Base-by-base conservation (phyloP, 2,329 filamentous ascomycete species). In the Byssothecium circinans region DNA sequence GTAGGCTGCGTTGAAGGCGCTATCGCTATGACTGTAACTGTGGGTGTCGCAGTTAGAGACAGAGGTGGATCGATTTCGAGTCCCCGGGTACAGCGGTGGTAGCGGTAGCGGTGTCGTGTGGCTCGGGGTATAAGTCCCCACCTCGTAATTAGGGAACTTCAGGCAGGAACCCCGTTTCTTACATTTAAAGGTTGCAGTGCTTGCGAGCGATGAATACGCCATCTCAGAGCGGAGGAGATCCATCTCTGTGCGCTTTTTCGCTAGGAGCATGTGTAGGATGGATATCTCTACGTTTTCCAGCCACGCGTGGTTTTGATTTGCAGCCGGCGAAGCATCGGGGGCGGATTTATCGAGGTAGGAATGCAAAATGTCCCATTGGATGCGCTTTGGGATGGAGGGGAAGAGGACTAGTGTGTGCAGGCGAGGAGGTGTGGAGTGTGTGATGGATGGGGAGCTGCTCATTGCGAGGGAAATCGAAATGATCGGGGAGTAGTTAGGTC, bases 241-340 rank as follows among this genome's bases (percentile, higher is more conserved):
- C 25, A 51, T 25, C 30, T 54, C 47, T 8, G 45, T 43, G 20
- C 32, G 38, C 22, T 52, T 45, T 33, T 56, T 56, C 3, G 39
- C 45, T 5, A 54, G 38, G 18, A 45, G 35, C 22, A 43, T 47
- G 32, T 52, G 37, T 4, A 60, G 38, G 4, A 56, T 27, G 14
- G 34, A n/a, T 15, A 18, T 36, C n/a, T 49, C 40, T 11, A 53
- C 12, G 7, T 15, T 33, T 8, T 14, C 30, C 10, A 50, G 22
- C 49, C 49, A 54, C 18, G 3, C n/a, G n/a, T n/a, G n/a, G n/a
- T n/a, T 22, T 17, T 5, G 23, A 20, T 18, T 29, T 22, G 41
- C 20, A 17, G 18, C 6, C 2, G 37, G 42, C 6, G 39, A 4
- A 15, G 20, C 19, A 20, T 17, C 27, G 10, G 29, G 32, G 4